Conservation (phyloP, 164 flowering plant genomes). For the Brasenia schreberi region DNA sequence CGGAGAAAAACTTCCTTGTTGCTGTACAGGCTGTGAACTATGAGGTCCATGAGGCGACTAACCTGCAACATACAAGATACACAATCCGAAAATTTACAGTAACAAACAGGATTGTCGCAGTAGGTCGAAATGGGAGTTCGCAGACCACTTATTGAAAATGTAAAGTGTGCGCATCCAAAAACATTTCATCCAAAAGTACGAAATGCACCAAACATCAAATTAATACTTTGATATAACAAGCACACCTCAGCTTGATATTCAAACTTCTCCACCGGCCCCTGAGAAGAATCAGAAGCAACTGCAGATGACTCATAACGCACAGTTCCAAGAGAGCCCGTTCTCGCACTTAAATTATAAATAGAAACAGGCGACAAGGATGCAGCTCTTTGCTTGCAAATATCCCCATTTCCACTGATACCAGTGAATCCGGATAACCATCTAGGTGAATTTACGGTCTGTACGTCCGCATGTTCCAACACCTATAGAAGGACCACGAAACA, state of each 20-base stretch:
- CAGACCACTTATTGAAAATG: no score
- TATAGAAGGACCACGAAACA: not conserved
- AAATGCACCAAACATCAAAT: no score
- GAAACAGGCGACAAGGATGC: not conserved
- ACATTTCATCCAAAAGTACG: no score
- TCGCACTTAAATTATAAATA: not conserved
- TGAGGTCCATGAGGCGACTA: slow-evolving; percentile 96
- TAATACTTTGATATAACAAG: not conserved
- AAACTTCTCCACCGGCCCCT: slow-evolving; percentile 53
- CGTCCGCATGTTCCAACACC: not conserved
- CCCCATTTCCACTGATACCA: not conserved
- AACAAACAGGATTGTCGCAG: no score
- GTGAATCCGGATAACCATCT: not conserved
- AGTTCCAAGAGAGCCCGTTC: slow-evolving; percentile 11
- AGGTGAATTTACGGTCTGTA: not conserved
- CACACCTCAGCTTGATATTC: slow-evolving; percentile 97
- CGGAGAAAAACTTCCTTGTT: slow-evolving; percentile 94
- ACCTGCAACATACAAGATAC: slow-evolving; percentile 33
- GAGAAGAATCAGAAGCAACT: slow-evolving; percentile 50
- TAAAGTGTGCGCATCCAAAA: no score
- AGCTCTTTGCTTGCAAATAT: not conserved
- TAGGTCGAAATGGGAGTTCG: no score
- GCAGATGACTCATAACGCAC: slow-evolving; percentile 65
- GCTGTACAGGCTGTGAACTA: slow-evolving; percentile 87
- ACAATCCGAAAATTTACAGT: not conserved